A percentile compares a stretch with the other conserved stretches of the same genome.
These are phyloP conservation scores for Mrakia hoshinonis DNA, from an alignment of 768 basidiomycete genomes.

Conservation along the genomic window DNA sequence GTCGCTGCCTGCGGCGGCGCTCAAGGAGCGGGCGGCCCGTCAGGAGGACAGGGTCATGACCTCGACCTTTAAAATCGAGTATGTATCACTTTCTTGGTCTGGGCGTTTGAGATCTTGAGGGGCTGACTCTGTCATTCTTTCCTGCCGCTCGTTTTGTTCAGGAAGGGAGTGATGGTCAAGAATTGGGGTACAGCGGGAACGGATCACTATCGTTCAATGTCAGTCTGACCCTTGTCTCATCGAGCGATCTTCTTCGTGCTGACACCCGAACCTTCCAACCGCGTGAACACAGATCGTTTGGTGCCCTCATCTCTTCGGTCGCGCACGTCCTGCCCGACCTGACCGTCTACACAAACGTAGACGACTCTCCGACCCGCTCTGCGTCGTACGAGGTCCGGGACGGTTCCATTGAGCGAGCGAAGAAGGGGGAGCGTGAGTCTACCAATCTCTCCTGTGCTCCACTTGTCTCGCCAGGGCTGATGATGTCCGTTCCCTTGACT, in stretches of 20 bases:
- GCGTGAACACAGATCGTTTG: not conserved
- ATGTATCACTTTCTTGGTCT: not conserved
- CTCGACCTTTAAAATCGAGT: slow-evolving; percentile 11
- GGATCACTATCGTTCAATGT: not conserved
- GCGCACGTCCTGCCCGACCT: slow-evolving; percentile 12
- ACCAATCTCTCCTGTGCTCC: too few relatives aligned
- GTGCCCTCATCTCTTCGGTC: not conserved
- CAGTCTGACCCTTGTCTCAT: not conserved
- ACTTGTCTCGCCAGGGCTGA: too few relatives aligned
- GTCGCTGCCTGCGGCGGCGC: slow-evolving; percentile 5
- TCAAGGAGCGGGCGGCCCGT: not conserved
- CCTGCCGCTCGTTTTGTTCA: too few relatives aligned
- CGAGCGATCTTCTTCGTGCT: not conserved
- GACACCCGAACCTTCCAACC: not conserved
- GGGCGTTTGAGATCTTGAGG: not conserved
- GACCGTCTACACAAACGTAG: slow-evolving; percentile 19
- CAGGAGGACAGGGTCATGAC: slow-evolving; percentile 18
- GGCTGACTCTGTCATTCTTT: not conserved
- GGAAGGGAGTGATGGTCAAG: not conserved
- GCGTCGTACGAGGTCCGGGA: not conserved
- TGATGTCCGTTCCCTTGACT: not conserved
- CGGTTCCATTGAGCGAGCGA: not conserved
- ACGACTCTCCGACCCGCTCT: slow-evolving; percentile 2
- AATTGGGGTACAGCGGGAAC: not conserved
- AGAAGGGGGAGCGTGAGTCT: slow-evolving; percentile 6